Evolutionary conservation across 2,329 filamentous ascomycete species (phyloP), one percentile per base, ranked within the genome.

Genomic region (Leptographium flavum): DNA sequence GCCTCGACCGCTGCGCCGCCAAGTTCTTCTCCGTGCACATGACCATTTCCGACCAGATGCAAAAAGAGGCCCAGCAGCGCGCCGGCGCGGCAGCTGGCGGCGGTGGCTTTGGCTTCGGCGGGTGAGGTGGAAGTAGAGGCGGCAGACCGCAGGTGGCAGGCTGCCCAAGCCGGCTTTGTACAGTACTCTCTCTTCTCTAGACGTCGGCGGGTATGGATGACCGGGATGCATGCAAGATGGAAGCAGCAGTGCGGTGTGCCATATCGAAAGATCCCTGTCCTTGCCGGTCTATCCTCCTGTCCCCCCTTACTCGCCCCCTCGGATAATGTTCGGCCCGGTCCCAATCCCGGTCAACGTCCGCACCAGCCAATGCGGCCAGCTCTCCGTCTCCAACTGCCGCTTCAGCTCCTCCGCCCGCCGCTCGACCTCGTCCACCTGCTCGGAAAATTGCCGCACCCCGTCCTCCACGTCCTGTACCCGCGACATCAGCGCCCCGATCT

Each of bases 21-120:
- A 98, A 98, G 72, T 98, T 96, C 73, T 95, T 98, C 69, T 90
- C 96, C 57, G 88, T 94, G 59, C 94, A 94, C 65, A 80, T 94
- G 72, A 96, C 95, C 73, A 86, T 96, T 49, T 90, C 84, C 58
- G 88, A 96, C 69, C 86, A 93, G 69, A 87, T 96, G 79, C 87
- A 95, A 68, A 79, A 81, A 53, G 84, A 94, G 66, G 85, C 84
- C 41, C 76, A 79, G 58, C 73, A 76, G 51, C 75, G 76, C 58
- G 76, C 79, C 49, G 73, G 68, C 35, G 71, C 68, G 31, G 67
- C 64, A 37, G 71, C 64, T n/a, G 71, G 65, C 39, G 71, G 47
- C 31, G 45, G 71, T 23, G 66, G 77, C 51, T 60, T 61, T 45
- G 50, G 50, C 8, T 53, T 50, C 17, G 49, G 49, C 9, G 45